phyloP scores from a whole-genome alignment of 768 basidiomycete species.

The Macrolepiota fuliginosa region DNA sequence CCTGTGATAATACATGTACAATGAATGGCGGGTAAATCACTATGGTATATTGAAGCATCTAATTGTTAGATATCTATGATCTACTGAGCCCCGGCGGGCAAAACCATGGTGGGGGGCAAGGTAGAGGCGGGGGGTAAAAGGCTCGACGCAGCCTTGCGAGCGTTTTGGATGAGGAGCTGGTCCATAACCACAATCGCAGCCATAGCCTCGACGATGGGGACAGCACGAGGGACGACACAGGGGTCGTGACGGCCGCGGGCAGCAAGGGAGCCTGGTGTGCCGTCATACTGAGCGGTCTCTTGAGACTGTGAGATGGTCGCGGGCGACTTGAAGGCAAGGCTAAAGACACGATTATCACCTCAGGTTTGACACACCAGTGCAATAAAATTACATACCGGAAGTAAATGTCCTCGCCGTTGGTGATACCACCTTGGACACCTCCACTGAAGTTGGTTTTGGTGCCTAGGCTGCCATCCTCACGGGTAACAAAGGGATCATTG shows the following conservation, averaged over 20 bases:
- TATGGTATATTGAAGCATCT: background rate
- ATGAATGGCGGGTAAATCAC: background rate
- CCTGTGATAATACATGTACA: background rate
- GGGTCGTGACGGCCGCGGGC: conserved; percentile 65
- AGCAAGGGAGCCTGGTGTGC: conserved; percentile 78
- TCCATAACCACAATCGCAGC: conserved; percentile 96
- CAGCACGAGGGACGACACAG: conserved; percentile 94
- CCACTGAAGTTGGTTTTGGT: conserved; percentile 96
- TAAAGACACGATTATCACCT: background rate
- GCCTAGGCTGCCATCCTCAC: conserved; percentile 67
- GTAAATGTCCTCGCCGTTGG: conserved; percentile 96
- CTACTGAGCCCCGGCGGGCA: conserved; percentile 39
- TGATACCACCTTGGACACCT: conserved; percentile 96
- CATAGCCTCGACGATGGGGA: conserved; percentile 99
- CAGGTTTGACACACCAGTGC: background rate
- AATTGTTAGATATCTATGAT: conserved; percentile 16
- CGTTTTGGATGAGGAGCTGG: conserved; percentile 84
- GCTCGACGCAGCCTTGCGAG: conserved; percentile 69
- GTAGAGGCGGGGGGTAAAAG: conserved; percentile 62
- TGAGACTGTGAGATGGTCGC: conserved; percentile 96
- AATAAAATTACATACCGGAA: conserved; percentile 68
- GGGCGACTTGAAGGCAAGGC: conserved; percentile 94
- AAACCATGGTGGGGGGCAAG: conserved; percentile 87
- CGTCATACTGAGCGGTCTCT: conserved; percentile 89
- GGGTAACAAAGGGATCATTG: conserved; percentile 82